A percentile compares a stretch with the other conserved stretches of the same genome.
phyloP scores from a whole-genome alignment of 768 basidiomycete genomes.

The Galerina marginata region DNA sequence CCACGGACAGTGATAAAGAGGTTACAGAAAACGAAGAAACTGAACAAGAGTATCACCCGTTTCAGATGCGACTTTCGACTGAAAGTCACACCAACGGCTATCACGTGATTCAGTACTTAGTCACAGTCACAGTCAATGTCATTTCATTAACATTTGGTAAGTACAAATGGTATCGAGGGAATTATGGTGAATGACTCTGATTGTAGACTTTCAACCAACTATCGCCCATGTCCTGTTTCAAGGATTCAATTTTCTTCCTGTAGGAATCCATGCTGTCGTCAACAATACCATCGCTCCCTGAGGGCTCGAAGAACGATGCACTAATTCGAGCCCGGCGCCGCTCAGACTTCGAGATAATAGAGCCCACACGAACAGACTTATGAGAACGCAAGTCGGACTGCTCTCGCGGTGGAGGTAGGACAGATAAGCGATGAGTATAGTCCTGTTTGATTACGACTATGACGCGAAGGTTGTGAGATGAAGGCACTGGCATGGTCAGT shows the following conservation, averaged over 20 bases:
- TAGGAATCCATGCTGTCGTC: conserved; percentile 69
- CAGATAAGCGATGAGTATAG: conserved; percentile 26
- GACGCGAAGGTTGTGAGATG: conserved; percentile 36
- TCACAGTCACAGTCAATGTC: too few relatives aligned
- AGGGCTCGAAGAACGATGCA: conserved; percentile 67
- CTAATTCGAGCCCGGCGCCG: conserved; percentile 58
- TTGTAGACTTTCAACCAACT: conserved; percentile 87
- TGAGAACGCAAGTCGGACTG: background rate
- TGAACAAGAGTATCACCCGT: background rate
- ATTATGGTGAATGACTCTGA: conserved; percentile 29
- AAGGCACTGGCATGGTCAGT: background rate
- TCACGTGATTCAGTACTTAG: conserved; percentile 15
- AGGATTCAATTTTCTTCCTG: conserved; percentile 76
- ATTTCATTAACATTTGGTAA: background rate
- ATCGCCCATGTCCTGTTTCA: conserved; percentile 89
- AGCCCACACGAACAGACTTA: background rate
- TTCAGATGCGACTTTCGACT: background rate
- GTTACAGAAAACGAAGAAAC: conserved; percentile 21
- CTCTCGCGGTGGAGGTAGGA: too few relatives aligned
- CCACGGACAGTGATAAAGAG: conserved; percentile 22
- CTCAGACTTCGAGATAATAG: conserved; percentile 40
- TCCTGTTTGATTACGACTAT: conserved; percentile 60
- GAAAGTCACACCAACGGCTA: conserved; percentile 13
- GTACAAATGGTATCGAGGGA: background rate
- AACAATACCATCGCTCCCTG: conserved; percentile 25